These are phyloP conservation scores for Letharia columbiana DNA, from an alignment of 495 filamentous ascomycete species.

Conservation along the genomic window DNA sequence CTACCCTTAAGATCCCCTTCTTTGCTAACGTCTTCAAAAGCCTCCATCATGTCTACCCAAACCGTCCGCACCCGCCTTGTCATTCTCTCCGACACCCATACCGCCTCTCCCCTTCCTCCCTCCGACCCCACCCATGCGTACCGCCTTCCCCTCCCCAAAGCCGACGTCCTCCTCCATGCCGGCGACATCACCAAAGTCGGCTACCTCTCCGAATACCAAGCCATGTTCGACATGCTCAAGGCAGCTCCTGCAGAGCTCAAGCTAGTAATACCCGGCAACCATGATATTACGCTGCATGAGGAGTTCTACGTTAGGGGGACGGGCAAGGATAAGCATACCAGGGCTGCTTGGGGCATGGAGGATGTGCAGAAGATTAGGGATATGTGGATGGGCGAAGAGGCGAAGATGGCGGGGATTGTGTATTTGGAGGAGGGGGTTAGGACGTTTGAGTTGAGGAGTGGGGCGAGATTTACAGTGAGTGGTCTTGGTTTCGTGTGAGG, in stretches of 20 bases:
- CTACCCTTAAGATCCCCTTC: neutral
- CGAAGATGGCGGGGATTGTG: constrained; percentile 43
- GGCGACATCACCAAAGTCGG: constrained; percentile 65
- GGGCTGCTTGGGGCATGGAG: constrained; percentile 11
- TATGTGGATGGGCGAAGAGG: constrained; percentile 37
- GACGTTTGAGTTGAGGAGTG: constrained; percentile 47
- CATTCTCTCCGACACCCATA: constrained; percentile 60
- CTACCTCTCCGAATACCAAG: constrained; percentile 43
- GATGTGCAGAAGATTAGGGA: constrained; percentile 29
- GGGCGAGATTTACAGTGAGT: constrained; percentile 47
- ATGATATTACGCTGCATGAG: constrained; percentile 64
- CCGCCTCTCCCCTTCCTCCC: constrained; percentile 29
- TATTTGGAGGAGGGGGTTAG: constrained; percentile 61
- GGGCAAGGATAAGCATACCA: constrained; percentile 20
- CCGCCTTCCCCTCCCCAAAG: constrained; percentile 43
- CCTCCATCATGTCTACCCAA: neutral
- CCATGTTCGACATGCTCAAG: constrained; percentile 44
- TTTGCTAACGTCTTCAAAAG: neutral
- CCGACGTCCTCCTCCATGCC: constrained; percentile 63
- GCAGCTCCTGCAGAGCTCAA: constrained; percentile 57
- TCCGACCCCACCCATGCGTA: constrained; percentile 31
- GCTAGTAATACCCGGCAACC: constrained; percentile 73
- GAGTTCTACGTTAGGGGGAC: constrained; percentile 34
- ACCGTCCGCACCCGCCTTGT: constrained; percentile 40
- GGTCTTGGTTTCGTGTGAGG: neutral